These are phyloP conservation scores for Debaryomyces nepalensis DNA, from an alignment of 1,139 yeast species.

Conservation along the genomic window DNA sequence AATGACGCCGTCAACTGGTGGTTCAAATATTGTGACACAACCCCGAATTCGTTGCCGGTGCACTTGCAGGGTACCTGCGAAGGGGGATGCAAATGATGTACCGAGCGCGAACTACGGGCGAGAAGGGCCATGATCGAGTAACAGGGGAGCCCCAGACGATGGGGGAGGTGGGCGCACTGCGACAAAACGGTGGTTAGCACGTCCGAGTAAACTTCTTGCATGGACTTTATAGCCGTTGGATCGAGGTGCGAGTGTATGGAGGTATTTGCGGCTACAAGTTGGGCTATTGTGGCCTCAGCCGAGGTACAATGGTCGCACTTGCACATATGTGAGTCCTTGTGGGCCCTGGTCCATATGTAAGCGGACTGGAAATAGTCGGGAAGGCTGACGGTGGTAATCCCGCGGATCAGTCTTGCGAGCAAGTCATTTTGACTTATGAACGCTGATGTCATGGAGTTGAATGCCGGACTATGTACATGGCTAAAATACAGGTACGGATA, in stretches of 20 bases:
- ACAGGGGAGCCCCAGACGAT: not conserved
- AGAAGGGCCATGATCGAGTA: conserved; percentile 6
- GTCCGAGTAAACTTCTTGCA: conserved; percentile 16
- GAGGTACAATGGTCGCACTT: conserved; percentile 9
- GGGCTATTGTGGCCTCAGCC: conserved; percentile 5
- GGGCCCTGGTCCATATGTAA: conserved; percentile 16
- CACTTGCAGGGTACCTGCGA: conserved; percentile 16
- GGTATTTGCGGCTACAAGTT: conserved; percentile 16
- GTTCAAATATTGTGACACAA: not conserved
- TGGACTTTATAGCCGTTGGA: conserved; percentile 17
- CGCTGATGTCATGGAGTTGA: conserved; percentile 8
- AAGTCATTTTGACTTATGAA: conserved; percentile 13
- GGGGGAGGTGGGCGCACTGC: conserved; percentile 7
- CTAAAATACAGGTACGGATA: conserved; percentile 17
- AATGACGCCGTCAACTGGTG: not conserved
- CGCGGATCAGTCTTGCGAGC: conserved; percentile 7
- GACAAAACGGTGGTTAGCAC: conserved; percentile 15
- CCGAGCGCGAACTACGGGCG: conserved; percentile 13
- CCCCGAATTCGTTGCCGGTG: conserved; percentile 14
- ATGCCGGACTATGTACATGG: conserved; percentile 10
- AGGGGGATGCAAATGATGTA: conserved; percentile 16
- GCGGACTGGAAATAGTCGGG: conserved; percentile 19
- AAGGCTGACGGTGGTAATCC: conserved; percentile 1
- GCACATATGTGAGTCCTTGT: conserved; percentile 8
- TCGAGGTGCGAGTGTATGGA: conserved; percentile 22